Evolutionary conservation across 352 stramenopile species (phyloP), one percentile per base, ranked within the genome.

Genomic region (Phytopythium litorale): DNA sequence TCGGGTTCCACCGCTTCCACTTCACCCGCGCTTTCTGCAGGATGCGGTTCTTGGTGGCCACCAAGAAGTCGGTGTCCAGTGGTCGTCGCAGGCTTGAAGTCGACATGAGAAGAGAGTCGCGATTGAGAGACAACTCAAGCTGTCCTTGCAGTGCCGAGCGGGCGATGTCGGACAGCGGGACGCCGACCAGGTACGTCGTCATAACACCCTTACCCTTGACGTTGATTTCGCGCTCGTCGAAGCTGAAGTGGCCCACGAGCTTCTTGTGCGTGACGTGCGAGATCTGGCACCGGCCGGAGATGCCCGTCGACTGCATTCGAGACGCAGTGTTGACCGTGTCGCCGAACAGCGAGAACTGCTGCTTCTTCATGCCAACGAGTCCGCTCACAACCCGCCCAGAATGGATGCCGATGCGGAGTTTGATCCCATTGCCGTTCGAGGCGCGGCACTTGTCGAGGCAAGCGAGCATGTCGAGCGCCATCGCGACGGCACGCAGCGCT

Each of bases 291-390:
- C 73, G 71, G 0, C 83, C 87, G 4, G 81, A 87, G 18, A 92
- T 62, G 0, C 88, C 89, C 28, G 91, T 96, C 7, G 86, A 96
- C 61, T 98, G 88, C 92, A 97, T 97, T 2, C 91, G 78, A 6
- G 81, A 89, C 6, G 88, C 75, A 0, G 88, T 97, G 64, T 97
- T 98, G 4, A 97, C 89, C 0, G 94, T 96, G 60, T 98, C 94
- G 8, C 94, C 92, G 74, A 98, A 98, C 9, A 98, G 70, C 12
- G 87, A 96, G 66, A 97, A 98, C 32, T 95, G 85, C 48, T 94
- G 90, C 68, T 97, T 98, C 61, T 96, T 94, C 71, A 94, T 90
- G 0, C 92, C 92, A 0, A 98, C 88, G 1, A 98, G 72, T 16
- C 86, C 84, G 30, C 80, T 92, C 25, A 98, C 90, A 21, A 97